A percentile compares a stretch with the other conserved stretches of the same genome.
These are phyloP conservation scores for Phycomyces blakesleeanus DNA, from an alignment of 192 early-diverging fungal genomes.

Conservation along the genomic window DNA sequence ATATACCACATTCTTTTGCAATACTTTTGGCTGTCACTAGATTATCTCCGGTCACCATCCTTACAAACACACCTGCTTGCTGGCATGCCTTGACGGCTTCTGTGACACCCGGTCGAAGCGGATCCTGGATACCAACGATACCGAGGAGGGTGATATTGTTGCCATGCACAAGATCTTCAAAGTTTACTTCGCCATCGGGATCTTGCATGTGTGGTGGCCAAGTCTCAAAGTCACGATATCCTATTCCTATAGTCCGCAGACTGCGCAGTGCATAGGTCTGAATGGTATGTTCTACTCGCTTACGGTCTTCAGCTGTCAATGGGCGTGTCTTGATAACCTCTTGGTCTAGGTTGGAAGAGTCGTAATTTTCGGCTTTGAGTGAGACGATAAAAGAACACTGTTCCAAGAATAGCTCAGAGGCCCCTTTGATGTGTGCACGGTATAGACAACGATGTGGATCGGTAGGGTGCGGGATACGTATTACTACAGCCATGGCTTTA, in stretches of 20 bases:
- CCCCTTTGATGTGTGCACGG: constrained; percentile 92
- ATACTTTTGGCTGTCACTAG: constrained; percentile 90
- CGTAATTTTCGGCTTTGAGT: constrained; percentile 17
- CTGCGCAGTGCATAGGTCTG: constrained; percentile 69
- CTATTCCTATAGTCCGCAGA: constrained; percentile 89
- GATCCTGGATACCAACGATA: constrained; percentile 96
- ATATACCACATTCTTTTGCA: constrained; percentile 91
- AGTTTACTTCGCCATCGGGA: constrained; percentile 50
- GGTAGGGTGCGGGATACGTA: constrained; percentile 52
- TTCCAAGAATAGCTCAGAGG: constrained; percentile 79
- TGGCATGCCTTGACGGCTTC: constrained; percentile 84
- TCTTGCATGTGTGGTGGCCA: constrained; percentile 45
- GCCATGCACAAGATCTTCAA: constrained; percentile 49
- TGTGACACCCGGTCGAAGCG: constrained; percentile 90
- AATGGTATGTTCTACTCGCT: constrained; percentile 53
- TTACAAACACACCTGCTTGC: constrained; percentile 89
- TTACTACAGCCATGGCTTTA: constrained; percentile 90
- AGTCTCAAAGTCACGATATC: constrained; percentile 76
- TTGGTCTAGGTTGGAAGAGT: constrained; percentile 25
- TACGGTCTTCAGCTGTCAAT: constrained; percentile 32
- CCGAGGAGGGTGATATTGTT: constrained; percentile 68
- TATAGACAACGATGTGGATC: constrained; percentile 38
- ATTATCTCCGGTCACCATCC: constrained; percentile 99
- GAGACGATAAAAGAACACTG: constrained; percentile 55
- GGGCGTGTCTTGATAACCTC: constrained; percentile 27